A percentile compares a stretch with the other conserved stretches of the same genome.
Conservation (phyloP, 2,329 filamentous ascomycete species). For the Pseudocercospora musae region DNA sequence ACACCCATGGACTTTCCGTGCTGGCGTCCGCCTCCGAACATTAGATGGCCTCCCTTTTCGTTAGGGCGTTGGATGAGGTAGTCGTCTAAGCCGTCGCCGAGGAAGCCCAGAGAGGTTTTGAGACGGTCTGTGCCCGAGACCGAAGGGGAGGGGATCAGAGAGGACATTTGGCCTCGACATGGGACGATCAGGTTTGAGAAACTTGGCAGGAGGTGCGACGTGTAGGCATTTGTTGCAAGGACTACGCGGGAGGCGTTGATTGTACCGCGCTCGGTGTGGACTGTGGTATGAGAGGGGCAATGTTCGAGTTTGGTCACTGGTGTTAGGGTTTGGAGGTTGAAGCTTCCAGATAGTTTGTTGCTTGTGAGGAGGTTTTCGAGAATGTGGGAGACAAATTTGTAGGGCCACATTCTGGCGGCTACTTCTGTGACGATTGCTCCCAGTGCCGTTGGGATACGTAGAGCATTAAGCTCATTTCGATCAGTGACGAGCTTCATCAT, state of each 20-base stretch:
- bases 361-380: slow-evolving; percentile 57
- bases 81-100: slow-evolving; percentile 61
- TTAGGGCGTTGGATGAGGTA: slow-evolving; percentile 70
- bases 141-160: slow-evolving; percentile 56
- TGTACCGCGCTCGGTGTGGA: slow-evolving; percentile 59
- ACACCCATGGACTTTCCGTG: slow-evolving; percentile 56
- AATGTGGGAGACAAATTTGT: slow-evolving; percentile 74
- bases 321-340: slow-evolving; percentile 75
- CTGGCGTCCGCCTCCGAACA: slow-evolving; percentile 68
- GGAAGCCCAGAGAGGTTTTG: slow-evolving; percentile 62
- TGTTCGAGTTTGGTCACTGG: slow-evolving; percentile 47
- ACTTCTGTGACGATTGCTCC: slow-evolving; percentile 63
- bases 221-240: slow-evolving; percentile 81
- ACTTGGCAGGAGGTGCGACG: slow-evolving; percentile 67
- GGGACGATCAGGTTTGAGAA: slow-evolving; percentile 73
- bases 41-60: slow-evolving; percentile 52
- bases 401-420: slow-evolving; percentile 74
- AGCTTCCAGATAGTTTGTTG: slow-evolving; percentile 34
- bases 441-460: slow-evolving; percentile 53
- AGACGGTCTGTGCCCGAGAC: slow-evolving; percentile 40
- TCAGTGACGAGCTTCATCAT: slow-evolving; percentile 41
- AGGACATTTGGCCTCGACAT: slow-evolving; percentile 68
- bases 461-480: slow-evolving; percentile 46
- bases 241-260: slow-evolving; percentile 64
- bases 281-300: slow-evolving; percentile 8